A percentile compares a stretch with the other conserved stretches of the same genome.
These are phyloP conservation scores for Gossypium davidsonii DNA, from an alignment of 441 rosid genomes.

Conservation along the genomic window DNA sequence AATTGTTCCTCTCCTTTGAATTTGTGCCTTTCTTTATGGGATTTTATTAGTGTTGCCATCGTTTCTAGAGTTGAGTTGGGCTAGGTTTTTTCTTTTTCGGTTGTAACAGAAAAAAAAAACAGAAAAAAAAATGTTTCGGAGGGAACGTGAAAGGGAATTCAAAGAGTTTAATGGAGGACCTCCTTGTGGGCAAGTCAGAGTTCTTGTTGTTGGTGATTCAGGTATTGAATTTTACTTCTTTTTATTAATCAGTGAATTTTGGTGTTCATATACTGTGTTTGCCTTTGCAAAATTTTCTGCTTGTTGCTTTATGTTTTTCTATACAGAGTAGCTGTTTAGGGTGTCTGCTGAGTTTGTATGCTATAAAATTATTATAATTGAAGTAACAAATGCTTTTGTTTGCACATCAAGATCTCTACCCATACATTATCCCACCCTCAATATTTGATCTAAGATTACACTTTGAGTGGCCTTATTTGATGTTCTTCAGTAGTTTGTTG, in stretches of 20 bases:
- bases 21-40: conserved; percentile 24
- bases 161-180: conserved; percentile 68
- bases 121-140: conserved; percentile 64
- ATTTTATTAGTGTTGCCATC: conserved; percentile 17
- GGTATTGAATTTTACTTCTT: conserved; percentile 32
- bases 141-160: conserved; percentile 81
- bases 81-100: neutral
- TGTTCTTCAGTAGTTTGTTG: neutral
- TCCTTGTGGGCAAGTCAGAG: conserved; percentile 91
- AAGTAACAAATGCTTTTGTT: neutral
- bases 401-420: neutral
- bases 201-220: conserved; percentile 94
- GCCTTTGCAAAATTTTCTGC: neutral
- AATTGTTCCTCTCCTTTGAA: conserved; percentile 12
- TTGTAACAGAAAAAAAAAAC: neutral
- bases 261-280: neutral
- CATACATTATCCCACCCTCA: too few relatives aligned
- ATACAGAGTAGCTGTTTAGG: neutral
- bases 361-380: neutral
- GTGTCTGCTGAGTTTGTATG: neutral
- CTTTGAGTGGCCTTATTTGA: neutral
- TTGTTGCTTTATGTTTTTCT: neutral
- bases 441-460: too few relatives aligned
- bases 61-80: neutral
- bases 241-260: neutral